Base-by-base conservation (phyloP, 164 flowering plant species). In the Pachysandra terminalis region DNA sequence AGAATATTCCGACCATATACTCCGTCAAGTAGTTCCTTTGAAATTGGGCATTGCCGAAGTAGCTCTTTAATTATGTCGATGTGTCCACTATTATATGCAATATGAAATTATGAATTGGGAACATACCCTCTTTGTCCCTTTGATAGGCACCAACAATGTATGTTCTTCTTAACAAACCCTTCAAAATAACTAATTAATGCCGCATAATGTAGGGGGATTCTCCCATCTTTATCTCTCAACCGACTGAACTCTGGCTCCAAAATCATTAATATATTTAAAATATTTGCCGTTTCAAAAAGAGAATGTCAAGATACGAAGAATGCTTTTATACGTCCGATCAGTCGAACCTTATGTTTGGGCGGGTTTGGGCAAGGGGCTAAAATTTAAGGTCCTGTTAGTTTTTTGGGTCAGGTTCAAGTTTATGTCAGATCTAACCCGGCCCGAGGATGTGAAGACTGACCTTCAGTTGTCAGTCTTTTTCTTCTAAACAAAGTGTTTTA, bases 51-150 rank as follows among this genome's bases (percentile, higher is more conserved):
- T 0, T 21, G 22, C 21, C n/a, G 24, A n/a, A 74, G 76, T 57
- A 78, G 6, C 37, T 28, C 54, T 57, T 64, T 16, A 22, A 78
- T 48, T 23, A 78, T 51, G 14, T 65, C 58, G 12, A 63, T 16
- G 22, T 57, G 74, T 15, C 78, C 81, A 40, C 62, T 45, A 4
- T n/a, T 21, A 5, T 76, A 35, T 13, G 78, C 81, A 7, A 28
- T 22, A 26, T 75, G n/a, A n/a, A n/a, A n/a, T n/a, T n/a, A n/a
- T n/a, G 81, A 48, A 72, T 72, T 0, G 81, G 81, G 19, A 22
- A 58, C 27, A 66, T 61, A 7, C 78, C 78, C 10, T 27, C 23
- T 8, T 54, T 21, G 27, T 78, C 78, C 64, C n/a, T 66, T 40
- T 63, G 49, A 19, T 56, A 48, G 27, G 52, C 45, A 4, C 21